Conservation (phyloP, 2,329 filamentous ascomycete genomes). For the Kalmusia sp. region DNA sequence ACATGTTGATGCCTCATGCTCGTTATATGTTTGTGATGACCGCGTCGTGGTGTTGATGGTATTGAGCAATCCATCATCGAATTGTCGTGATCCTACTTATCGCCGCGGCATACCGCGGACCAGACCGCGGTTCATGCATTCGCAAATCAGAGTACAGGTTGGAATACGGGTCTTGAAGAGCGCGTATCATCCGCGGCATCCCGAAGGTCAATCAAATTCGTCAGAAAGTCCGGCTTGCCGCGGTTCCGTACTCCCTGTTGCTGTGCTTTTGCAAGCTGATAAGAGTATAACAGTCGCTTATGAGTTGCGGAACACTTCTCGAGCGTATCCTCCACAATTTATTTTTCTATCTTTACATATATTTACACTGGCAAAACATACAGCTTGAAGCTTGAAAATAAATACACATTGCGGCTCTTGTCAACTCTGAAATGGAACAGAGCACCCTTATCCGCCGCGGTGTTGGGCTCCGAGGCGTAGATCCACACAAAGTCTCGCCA, state of each 20-base stretch:
- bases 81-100: constrained; percentile 23
- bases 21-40: constrained; percentile 16
- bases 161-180: not conserved
- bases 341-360: too few species aligned
- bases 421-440: constrained; percentile 48
- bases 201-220: not conserved
- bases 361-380: not conserved
- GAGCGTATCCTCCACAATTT: too few species aligned
- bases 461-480: constrained; percentile 50
- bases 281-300: too few species aligned
- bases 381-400: not conserved
- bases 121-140: constrained; percentile 10
- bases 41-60: not conserved
- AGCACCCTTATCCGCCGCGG: constrained; percentile 52
- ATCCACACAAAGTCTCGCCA: constrained; percentile 44
- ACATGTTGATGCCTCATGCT: not conserved
- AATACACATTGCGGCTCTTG: not conserved
- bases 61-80: not conserved
- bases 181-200: not conserved
- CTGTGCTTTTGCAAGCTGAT: too few species aligned
- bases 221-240: not conserved
- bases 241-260: not conserved
- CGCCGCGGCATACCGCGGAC: constrained; percentile 16
- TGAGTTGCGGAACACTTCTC: too few species aligned
- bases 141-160: not conserved